These are phyloP conservation scores for Lipomyces sp. DNA, from an alignment of 805 yeast genomes.

Conservation along the genomic window DNA sequence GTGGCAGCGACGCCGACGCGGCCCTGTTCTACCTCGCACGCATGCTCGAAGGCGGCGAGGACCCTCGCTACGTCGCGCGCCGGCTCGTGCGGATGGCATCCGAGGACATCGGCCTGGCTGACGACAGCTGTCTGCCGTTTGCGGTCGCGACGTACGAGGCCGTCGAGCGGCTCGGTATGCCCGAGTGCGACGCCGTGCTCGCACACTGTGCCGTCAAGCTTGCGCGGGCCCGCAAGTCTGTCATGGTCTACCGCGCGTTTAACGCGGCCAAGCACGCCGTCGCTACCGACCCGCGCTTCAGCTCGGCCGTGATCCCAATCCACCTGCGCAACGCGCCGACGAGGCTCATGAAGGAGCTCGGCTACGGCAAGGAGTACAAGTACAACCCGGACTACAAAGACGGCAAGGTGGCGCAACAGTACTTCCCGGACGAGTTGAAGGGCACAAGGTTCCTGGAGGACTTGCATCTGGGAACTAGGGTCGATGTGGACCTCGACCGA, in stretches of 20 bases:
- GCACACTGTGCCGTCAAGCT: constrained; percentile 93
- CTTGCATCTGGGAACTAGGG: constrained; percentile 30
- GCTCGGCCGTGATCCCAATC: constrained; percentile 54
- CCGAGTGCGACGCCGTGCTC: constrained; percentile 83
- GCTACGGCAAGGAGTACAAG: constrained; percentile 79
- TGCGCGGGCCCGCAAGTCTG: constrained; percentile 81
- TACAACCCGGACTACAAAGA: constrained; percentile 78
- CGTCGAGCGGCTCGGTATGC: constrained; percentile 85
- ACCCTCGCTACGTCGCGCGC: constrained; percentile 82
- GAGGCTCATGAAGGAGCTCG: constrained; percentile 78
- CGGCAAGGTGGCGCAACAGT: constrained; percentile 71
- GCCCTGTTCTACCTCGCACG: constrained; percentile 80
- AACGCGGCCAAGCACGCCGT: constrained; percentile 59
- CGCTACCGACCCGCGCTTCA: constrained; percentile 53
- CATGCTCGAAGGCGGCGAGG: constrained; percentile 93
- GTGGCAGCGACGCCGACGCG: constrained; percentile 90
- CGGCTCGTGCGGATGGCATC: constrained; percentile 93
- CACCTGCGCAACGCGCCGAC: constrained; percentile 97
- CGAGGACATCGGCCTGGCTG: constrained; percentile 88
- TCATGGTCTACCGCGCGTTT: constrained; percentile 80
- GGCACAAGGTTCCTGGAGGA: constrained; percentile 52
- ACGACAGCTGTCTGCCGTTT: constrained; percentile 79
- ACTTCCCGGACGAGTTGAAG: constrained; percentile 63
- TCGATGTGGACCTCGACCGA: constrained; percentile 17
- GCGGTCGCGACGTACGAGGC: constrained; percentile 84